These are phyloP conservation scores for Haplographium delicatum DNA, from an alignment of 495 filamentous ascomycete genomes.

Conservation along the genomic window DNA sequence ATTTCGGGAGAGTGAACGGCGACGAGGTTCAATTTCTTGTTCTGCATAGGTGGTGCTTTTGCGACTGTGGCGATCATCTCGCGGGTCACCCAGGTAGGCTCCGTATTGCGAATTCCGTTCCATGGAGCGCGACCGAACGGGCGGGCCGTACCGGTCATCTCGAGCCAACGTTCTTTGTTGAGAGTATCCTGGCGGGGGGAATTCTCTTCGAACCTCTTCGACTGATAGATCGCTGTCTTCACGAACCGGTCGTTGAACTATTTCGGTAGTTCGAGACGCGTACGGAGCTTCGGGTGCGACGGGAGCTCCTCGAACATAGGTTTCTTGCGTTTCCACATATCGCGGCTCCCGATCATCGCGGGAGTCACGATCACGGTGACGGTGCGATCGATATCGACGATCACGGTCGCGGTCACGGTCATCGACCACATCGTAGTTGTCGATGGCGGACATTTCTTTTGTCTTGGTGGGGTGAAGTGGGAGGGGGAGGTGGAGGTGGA, in stretches of 20 bases:
- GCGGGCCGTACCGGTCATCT: conserved; percentile 30
- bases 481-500: background rate
- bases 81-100: conserved; percentile 37
- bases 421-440: conserved; percentile 23
- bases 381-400: conserved; percentile 13
- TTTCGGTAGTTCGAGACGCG: conserved; percentile 37
- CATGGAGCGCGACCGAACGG: conserved; percentile 43
- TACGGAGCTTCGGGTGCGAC: conserved; percentile 22
- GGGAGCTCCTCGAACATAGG: conserved; percentile 32
- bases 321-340: conserved; percentile 43
- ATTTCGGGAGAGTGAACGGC: conserved; percentile 46
- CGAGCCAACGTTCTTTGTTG: conserved; percentile 21
- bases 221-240: conserved; percentile 56
- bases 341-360: conserved; percentile 34
- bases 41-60: conserved; percentile 36
- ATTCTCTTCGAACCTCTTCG: conserved; percentile 65
- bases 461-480: background rate
- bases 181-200: conserved; percentile 52
- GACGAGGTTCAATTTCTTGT: conserved; percentile 39
- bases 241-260: conserved; percentile 47
- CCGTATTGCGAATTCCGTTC: conserved; percentile 38
- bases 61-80: conserved; percentile 42
- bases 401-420: too few relatives aligned
- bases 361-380: conserved; percentile 28
- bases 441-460: conserved; percentile 9